Conservation (phyloP, 352 stramenopile species). For the Phytopythium boreale region DNA sequence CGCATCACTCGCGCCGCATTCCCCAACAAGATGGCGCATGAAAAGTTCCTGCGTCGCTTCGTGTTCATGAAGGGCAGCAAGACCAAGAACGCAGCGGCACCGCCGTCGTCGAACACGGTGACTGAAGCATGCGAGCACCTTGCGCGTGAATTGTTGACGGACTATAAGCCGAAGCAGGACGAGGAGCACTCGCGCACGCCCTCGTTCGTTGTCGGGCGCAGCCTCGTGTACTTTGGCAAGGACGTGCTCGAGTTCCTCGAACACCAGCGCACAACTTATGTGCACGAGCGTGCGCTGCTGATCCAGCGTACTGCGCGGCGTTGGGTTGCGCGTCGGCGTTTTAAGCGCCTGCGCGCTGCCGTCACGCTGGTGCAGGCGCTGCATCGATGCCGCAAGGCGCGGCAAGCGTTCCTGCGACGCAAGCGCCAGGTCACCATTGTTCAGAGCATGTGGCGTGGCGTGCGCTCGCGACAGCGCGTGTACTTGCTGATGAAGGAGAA, state of each 20-base stretch:
- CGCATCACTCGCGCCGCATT: conserved; percentile 88
- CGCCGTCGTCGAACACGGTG: conserved; percentile 34
- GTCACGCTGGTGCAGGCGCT: conserved; percentile 61
- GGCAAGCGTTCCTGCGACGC: conserved; percentile 36
- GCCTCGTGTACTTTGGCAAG: conserved; percentile 92
- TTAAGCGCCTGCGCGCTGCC: conserved; percentile 46
- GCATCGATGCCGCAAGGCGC: conserved; percentile 44
- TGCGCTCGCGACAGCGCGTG: conserved; percentile 50
- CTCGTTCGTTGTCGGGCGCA: conserved; percentile 81
- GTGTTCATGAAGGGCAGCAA: conserved; percentile 62
- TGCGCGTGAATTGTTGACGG: conserved; percentile 38
- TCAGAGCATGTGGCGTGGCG: conserved; percentile 74
- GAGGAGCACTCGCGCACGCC: conserved; percentile 36
- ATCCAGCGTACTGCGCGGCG: conserved; percentile 57
- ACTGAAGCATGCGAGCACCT: conserved; percentile 65
- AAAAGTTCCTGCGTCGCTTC: conserved; percentile 84
- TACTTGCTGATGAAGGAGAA: conserved; percentile 54
- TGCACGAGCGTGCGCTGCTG: conserved; percentile 59
- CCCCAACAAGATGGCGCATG: conserved; percentile 93
- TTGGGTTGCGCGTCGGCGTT: conserved; percentile 49
- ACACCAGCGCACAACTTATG: conserved; percentile 60
- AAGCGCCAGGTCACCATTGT: conserved; percentile 47
- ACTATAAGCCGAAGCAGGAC: conserved; percentile 30
- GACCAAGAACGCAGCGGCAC: conserved; percentile 13
- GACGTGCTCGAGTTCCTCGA: conserved; percentile 92